Conservation (phyloP, 1,284 basidiomycete species). For the Cystobasidium slooffiae region DNA sequence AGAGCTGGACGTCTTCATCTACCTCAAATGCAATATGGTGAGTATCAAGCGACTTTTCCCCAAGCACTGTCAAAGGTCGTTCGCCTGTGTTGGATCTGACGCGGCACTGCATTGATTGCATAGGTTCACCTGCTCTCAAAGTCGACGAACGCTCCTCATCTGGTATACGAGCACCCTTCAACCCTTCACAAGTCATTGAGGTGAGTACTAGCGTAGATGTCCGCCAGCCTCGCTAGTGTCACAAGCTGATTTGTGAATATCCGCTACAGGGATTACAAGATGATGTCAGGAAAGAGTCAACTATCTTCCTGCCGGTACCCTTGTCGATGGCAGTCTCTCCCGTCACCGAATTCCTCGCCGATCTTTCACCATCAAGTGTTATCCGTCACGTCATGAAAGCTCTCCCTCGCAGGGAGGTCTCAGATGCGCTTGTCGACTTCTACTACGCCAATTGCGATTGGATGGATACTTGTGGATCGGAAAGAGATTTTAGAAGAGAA, state of each 20-base stretch:
- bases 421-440: slow-evolving; percentile 20
- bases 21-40: background rate
- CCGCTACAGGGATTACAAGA: background rate
- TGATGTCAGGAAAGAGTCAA: slow-evolving; percentile 4
- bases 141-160: slow-evolving; percentile 4
- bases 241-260: no score
- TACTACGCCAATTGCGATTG: slow-evolving; percentile 20
- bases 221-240: no score
- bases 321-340: slow-evolving; percentile 10
- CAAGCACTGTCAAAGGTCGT: background rate
- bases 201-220: background rate
- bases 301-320: slow-evolving; percentile 22
- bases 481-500: slow-evolving; percentile 19
- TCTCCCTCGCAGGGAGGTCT: slow-evolving; percentile 18
- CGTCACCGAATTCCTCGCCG: slow-evolving; percentile 16
- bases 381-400: slow-evolving; percentile 28
- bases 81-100: background rate
- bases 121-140: background rate
- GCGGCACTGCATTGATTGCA: background rate
- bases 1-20: background rate
- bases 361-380: slow-evolving; percentile 8
- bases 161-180: slow-evolving; percentile 1
- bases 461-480: slow-evolving; percentile 3
- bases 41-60: background rate
- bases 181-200: slow-evolving; percentile 9